Conservation (phyloP, 208 protist species). For the Leptomonas pyrrhocoris region DNA sequence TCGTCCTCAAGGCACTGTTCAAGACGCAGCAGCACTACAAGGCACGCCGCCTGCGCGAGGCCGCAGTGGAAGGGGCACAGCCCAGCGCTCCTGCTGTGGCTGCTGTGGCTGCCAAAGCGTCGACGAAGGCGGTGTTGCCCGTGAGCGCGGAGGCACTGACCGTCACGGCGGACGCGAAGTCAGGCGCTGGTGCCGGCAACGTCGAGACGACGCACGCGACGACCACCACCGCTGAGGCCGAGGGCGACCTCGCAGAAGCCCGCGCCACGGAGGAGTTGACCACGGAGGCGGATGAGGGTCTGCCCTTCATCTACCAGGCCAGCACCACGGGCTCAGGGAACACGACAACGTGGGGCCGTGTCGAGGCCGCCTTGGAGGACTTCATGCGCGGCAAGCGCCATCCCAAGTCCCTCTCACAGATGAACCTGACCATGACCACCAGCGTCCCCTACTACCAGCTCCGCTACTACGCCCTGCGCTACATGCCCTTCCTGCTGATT, state of each 20-base stretch:
- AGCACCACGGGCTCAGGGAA: constrained; percentile 57
- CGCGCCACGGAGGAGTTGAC: constrained; percentile 15
- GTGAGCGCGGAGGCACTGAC: not conserved
- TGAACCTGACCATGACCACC: constrained; percentile 50
- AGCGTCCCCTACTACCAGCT: constrained; percentile 41
- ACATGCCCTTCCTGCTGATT: constrained; percentile 60
- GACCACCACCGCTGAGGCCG: not conserved
- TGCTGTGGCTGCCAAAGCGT: not conserved
- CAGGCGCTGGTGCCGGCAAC: constrained; percentile 3
- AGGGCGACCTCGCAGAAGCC: not conserved
- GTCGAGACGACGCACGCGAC: constrained; percentile 10
- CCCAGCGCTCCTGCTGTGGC: not conserved
- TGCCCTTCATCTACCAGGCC: constrained; percentile 77
- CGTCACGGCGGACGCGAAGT: not conserved
- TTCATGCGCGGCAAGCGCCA: constrained; percentile 58
- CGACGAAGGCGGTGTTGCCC: constrained; percentile 4
- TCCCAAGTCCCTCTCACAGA: constrained; percentile 45
- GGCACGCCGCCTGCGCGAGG: constrained; percentile 24
- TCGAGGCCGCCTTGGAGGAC: constrained; percentile 30
- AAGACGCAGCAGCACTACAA: constrained; percentile 55
- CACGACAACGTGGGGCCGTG: constrained; percentile 48
- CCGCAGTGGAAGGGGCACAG: constrained; percentile 4
- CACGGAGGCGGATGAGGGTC: constrained; percentile 23
- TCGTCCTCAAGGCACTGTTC: constrained; percentile 85
- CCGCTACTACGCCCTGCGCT: constrained; percentile 61